phyloP scores from a whole-genome alignment of 371 early-diverging fungal genomes.

The Rhizopus delemar region DNA sequence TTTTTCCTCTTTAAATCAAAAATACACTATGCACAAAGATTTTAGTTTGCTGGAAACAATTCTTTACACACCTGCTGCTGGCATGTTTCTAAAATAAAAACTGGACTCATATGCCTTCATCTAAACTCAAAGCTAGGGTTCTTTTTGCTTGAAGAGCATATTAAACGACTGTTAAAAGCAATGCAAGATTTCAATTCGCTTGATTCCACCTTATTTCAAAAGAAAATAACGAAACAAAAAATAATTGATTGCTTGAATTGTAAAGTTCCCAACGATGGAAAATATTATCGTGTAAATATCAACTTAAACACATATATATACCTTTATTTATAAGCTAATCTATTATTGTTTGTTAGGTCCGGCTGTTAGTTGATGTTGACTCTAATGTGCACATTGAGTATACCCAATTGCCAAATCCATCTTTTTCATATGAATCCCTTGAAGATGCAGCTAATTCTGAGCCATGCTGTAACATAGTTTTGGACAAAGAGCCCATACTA shows the following conservation, averaged over 20 bases:
- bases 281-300: conserved; percentile 38
- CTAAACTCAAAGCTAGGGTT: conserved; percentile 14
- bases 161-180: conserved; percentile 4
- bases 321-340: background rate
- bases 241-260: conserved; percentile 28
- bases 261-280: conserved; percentile 29
- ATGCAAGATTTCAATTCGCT: conserved; percentile 12
- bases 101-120: background rate
- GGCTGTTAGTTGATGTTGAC: conserved; percentile 44
- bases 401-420: conserved; percentile 30
- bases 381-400: conserved; percentile 43
- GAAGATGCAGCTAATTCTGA: conserved; percentile 16
- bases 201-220: conserved; percentile 23
- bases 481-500: conserved; percentile 41
- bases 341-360: conserved; percentile 34
- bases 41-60: conserved; percentile 58
- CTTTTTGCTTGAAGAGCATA: conserved; percentile 11
- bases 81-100: conserved; percentile 13
- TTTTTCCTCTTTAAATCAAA: conserved; percentile 5
- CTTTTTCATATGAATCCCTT: conserved; percentile 6
- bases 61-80: conserved; percentile 50
- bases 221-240: conserved; percentile 35
- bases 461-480: conserved; percentile 23
- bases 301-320: background rate
- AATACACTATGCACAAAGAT: conserved; percentile 16